These are phyloP conservation scores for Acanthochlamys bracteata DNA, from an alignment of 106 monocot species.

Conservation along the genomic window DNA sequence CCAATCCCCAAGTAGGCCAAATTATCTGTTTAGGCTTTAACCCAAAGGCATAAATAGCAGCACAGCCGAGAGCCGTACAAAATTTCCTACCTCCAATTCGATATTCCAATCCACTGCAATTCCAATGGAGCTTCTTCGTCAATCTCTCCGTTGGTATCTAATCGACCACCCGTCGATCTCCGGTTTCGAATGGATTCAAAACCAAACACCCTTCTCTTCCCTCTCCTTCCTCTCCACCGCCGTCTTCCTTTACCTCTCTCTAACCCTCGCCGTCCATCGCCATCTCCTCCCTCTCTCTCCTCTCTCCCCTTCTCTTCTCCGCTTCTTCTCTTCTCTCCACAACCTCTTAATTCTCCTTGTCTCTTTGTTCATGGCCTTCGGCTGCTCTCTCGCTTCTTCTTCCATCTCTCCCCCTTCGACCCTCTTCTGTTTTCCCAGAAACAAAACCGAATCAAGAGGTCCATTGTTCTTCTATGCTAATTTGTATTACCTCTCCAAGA, in stretches of 20 bases:
- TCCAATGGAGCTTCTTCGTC: background rate
- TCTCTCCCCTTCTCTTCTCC: constrained; percentile 23
- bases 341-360: constrained; percentile 54
- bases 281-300: constrained; percentile 16
- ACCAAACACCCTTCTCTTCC: constrained; percentile 28
- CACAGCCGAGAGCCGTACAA: too few relatives aligned
- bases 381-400: constrained; percentile 52
- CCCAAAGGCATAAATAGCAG: too few relatives aligned
- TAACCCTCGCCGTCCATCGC: constrained; percentile 13
- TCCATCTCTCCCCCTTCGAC: constrained; percentile 22
- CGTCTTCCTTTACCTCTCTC: constrained; percentile 26
- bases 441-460: constrained; percentile 18
- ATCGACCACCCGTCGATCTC: constrained; percentile 38
- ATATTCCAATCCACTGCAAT: too few relatives aligned
- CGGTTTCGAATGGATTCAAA: constrained; percentile 38
- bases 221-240: constrained; percentile 35
- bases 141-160: constrained; percentile 22
- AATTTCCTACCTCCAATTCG: too few relatives aligned
- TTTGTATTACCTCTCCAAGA: constrained; percentile 93
- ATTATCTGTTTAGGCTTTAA: too few relatives aligned
- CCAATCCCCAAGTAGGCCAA: too few relatives aligned
- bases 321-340: constrained; percentile 37
- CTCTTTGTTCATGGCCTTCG: constrained; percentile 53
- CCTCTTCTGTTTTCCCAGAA: constrained; percentile 58
- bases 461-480: constrained; percentile 91